Base-by-base conservation (phyloP, 768 basidiomycete species). In the Cantharellus anzutake region DNA sequence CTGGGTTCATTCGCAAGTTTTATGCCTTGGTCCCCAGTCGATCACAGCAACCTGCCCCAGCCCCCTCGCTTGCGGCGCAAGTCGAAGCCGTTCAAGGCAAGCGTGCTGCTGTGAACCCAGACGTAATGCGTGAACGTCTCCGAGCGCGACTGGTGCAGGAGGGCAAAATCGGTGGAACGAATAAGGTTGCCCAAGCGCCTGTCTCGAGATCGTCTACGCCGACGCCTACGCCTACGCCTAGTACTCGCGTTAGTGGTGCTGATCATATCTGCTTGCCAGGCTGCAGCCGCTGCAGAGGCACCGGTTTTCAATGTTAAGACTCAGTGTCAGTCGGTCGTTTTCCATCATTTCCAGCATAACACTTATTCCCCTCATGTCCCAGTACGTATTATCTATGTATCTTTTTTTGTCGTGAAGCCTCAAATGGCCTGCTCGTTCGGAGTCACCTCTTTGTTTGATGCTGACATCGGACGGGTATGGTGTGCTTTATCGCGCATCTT, bases 71-170 rank as follows among this genome's bases (percentile, higher is more conserved):
- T 48, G 44, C 44, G 44, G 44, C 29, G 11, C 44, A 11, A 11
- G 44, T 29, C 44, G 44, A 48, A 29, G 44, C 11, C 44, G 11
- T 48, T 11, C 44, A 29, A 29, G 20, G 20, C 20, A 29, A 29
- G 20, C 20, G 20, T 29, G 52, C 52, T 44, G 60, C 53, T 41
- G 61, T 62, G 20, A 56, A 61, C 41, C 61, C 61, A 5, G 56
- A 51, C 16, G 62, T 63, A 4, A 62, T 62, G 62, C 60, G 61
- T 29, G 62, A 62, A 57, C 39, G 62, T 38, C 42, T 63, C 41
- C 42, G 62, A 38, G 48, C 42, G 40, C 52, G 55, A 41, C 51
- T 63, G 40, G 44, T 64, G 39, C 62, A 53, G 35, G 62, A 63
- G 40, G 62, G 62, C n/a, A 63, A 41, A 41, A 37, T 37, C 29